A percentile compares a stretch with the other conserved stretches of the same genome.
These are phyloP conservation scores for Globisporangium canariense DNA, from an alignment of 352 stramenopile species.

Conservation along the genomic window DNA sequence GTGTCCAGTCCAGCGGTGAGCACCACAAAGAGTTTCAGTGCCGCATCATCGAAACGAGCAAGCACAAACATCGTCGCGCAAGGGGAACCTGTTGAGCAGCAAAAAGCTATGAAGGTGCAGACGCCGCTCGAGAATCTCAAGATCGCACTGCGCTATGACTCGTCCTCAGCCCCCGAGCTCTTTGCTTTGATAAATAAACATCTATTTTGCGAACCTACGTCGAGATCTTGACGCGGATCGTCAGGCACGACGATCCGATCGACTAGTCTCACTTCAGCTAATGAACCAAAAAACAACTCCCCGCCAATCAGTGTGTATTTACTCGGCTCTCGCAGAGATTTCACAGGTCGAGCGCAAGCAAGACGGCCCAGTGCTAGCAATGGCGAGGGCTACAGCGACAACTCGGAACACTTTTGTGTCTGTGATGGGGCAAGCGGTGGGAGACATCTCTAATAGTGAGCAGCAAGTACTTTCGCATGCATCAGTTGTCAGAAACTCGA, in stretches of 20 bases:
- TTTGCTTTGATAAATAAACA: neutral
- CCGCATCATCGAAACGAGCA: too few species aligned
- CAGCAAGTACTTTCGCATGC: neutral
- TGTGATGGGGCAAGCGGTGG: neutral
- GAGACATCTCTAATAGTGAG: neutral
- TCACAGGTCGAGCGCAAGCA: neutral
- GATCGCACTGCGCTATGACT: too few species aligned
- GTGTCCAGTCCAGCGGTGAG: neutral
- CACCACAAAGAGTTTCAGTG: neutral
- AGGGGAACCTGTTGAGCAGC: too few species aligned
- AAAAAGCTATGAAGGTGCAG: too few species aligned
- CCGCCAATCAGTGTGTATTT: neutral
- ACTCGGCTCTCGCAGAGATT: neutral
- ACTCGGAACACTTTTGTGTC: neutral
- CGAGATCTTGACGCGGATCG: neutral
- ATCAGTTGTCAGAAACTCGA: neutral
- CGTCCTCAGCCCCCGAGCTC: too few species aligned
- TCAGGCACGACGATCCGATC: too few species aligned
- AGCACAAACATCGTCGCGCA: too few species aligned
- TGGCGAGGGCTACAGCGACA: neutral
- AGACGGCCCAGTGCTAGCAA: neutral
- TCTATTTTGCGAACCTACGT: neutral
- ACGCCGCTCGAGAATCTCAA: too few species aligned
- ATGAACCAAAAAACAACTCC: neutral
- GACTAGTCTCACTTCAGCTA: too few species aligned